Conservation (phyloP, 2,329 filamentous ascomycete species). For the Elsinoe ampelina region DNA sequence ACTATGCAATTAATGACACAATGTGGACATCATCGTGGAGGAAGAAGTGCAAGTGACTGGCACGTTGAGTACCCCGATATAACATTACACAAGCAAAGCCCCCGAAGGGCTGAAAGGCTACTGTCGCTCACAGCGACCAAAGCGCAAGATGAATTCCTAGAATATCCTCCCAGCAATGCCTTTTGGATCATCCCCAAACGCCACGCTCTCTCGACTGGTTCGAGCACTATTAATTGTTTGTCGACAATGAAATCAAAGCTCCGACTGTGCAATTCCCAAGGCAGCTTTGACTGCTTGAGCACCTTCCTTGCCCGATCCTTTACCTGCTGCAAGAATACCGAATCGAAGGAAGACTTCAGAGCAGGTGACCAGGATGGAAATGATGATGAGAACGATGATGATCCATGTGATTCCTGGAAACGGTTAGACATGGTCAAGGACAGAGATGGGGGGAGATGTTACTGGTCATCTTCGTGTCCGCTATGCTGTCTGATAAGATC, state of each 20-base stretch:
- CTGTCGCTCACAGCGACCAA: too few species aligned
- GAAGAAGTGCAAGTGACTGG: background rate
- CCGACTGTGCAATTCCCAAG: background rate
- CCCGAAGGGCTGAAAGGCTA: too few species aligned
- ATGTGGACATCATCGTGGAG: too few species aligned
- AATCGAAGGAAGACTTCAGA: constrained; percentile 84
- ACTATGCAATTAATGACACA: background rate
- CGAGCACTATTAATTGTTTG: background rate
- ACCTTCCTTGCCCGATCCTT: constrained; percentile 10
- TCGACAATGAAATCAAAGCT: background rate
- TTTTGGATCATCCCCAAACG: background rate
- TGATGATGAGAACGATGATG: constrained; percentile 83
- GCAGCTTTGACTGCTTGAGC: background rate
- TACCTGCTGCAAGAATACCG: constrained; percentile 48
- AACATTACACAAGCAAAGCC: too few species aligned
- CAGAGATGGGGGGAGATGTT: constrained; percentile 18
- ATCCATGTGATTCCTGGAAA: constrained; percentile 78
- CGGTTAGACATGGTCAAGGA: background rate
- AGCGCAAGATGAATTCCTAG: too few species aligned
- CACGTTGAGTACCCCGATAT: background rate
- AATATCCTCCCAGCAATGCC: background rate
- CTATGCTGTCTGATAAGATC: constrained; percentile 84
- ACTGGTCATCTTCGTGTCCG: constrained; percentile 87
- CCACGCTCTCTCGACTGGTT: constrained; percentile 11
- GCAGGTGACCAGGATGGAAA: constrained; percentile 85